Conservation (phyloP, 2,329 filamentous ascomycete species). For the Nigrospora oryzae region DNA sequence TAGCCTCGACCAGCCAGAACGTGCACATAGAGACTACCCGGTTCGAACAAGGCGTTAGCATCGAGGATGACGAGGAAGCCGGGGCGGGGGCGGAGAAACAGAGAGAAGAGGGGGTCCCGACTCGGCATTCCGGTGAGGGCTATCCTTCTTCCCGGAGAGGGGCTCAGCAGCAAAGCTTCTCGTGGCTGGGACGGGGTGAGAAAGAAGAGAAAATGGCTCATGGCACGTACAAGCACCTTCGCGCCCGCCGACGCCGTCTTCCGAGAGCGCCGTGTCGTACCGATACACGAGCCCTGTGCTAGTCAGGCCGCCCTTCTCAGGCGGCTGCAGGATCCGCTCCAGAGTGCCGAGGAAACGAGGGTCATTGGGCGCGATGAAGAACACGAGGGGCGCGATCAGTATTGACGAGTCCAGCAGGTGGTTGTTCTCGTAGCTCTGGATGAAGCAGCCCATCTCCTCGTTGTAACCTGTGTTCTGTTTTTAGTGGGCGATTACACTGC, state of each 20-base stretch:
- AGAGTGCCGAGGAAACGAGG: constrained; percentile 66
- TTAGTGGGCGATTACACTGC: too few relatives aligned
- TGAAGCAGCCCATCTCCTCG: constrained; percentile 57
- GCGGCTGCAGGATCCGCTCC: constrained; percentile 61
- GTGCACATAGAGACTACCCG: constrained; percentile 61
- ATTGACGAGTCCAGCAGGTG: constrained; percentile 67
- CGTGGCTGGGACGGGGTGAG: too few relatives aligned
- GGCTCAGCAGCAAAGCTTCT: too few relatives aligned
- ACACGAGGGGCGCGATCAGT: constrained; percentile 68
- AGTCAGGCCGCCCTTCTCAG: constrained; percentile 68
- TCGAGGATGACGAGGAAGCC: too few relatives aligned
- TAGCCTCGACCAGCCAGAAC: constrained; percentile 74
- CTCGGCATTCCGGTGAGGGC: too few relatives aligned
- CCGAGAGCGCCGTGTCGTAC: constrained; percentile 59
- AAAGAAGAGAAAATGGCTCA: too few relatives aligned
- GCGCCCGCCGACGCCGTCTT: constrained; percentile 68
- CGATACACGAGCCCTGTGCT: constrained; percentile 69
- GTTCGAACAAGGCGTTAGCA: too few relatives aligned
- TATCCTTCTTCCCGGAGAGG: too few relatives aligned
- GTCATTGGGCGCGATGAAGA: constrained; percentile 72
- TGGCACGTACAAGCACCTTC: constrained; percentile 51
- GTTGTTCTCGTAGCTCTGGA: constrained; percentile 67
- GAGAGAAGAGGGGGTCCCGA: too few relatives aligned
- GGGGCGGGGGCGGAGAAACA: too few relatives aligned
- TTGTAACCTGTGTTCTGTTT: constrained; percentile 49